phyloP scores from a whole-genome alignment of 2,329 filamentous ascomycete species.

The Aspergillus hiratsukae region DNA sequence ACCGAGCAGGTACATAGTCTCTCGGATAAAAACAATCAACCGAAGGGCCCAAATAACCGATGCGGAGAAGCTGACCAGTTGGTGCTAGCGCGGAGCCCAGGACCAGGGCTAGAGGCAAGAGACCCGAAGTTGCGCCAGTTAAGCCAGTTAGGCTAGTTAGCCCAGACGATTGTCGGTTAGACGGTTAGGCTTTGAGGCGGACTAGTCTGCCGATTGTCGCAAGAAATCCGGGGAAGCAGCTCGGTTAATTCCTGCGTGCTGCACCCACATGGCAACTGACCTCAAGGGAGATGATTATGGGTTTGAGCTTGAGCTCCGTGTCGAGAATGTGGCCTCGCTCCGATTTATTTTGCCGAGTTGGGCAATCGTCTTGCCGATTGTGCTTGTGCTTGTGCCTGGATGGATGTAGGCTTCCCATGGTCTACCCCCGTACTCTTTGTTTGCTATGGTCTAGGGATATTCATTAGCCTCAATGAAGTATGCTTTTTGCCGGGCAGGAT shows the following conservation, averaged over 20 bases:
- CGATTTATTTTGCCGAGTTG: slow-evolving; percentile 2
- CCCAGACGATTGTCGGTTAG: no score
- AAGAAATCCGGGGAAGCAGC: not conserved
- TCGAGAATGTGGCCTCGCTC: not conserved
- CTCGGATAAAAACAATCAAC: not conserved
- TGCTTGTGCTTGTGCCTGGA: not conserved
- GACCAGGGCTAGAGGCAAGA: not conserved
- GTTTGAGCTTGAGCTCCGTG: not conserved
- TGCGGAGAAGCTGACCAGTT: not conserved
- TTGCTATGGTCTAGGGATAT: no score
- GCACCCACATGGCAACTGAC: not conserved
- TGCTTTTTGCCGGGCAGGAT: no score
- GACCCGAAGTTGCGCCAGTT: not conserved
- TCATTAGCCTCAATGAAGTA: no score
- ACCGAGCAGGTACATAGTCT: not conserved
- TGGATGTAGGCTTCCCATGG: not conserved
- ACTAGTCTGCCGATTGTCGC: no score
- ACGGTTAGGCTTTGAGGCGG: no score
- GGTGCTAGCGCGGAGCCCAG: not conserved
- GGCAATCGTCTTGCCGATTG: not conserved
- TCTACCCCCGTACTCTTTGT: not conserved
- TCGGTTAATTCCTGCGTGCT: slow-evolving; percentile 9
- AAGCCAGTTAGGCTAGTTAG: no score
- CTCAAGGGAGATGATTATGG: not conserved
- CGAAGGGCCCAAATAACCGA: not conserved